A percentile compares a stretch with the other conserved stretches of the same genome.
Evolutionary conservation across 306 rosid genomes (phyloP).

Genomic region (Vachellia pachyceras): DNA sequence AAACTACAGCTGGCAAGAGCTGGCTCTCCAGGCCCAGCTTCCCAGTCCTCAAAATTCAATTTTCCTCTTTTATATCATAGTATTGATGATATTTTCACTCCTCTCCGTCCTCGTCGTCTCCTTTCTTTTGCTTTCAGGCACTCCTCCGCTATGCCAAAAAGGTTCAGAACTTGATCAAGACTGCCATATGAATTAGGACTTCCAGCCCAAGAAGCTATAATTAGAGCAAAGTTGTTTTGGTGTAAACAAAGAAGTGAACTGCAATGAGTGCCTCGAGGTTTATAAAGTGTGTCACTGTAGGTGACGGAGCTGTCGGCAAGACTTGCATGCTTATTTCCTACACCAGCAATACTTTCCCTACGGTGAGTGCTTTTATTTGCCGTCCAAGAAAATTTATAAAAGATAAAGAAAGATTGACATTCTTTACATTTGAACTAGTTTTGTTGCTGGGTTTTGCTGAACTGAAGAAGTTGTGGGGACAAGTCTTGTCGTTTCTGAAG

Average conservation of each 20-base stretch:
- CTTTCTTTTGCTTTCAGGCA: constrained; percentile 12
- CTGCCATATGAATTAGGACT: constrained; percentile 50
- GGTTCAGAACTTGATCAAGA: constrained; percentile 22
- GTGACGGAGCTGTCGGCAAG: constrained; percentile 97
- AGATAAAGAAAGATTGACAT: constrained; percentile 17
- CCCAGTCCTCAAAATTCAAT: constrained; percentile 30
- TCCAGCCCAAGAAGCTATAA: constrained; percentile 27
- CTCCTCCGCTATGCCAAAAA: constrained; percentile 34
- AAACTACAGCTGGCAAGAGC: constrained; percentile 72
- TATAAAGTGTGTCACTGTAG: constrained; percentile 94
- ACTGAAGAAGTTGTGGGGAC: neutral
- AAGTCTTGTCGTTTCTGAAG: constrained; percentile 3
- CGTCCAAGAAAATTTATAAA: neutral
- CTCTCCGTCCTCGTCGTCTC: neutral
- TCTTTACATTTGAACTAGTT: constrained; percentile 27
- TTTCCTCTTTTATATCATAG: neutral
- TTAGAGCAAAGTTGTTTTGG: constrained; percentile 6
- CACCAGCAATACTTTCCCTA: constrained; percentile 97
- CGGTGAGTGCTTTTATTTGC: constrained; percentile 56
- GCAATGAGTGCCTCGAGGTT: constrained; percentile 92
- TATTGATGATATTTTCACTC: neutral
- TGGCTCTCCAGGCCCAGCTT: constrained; percentile 55
- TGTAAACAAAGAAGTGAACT: constrained; percentile 13
- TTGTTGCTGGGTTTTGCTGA: constrained; percentile 34
- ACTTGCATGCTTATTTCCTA: constrained; percentile 98